A percentile compares a stretch with the other conserved stretches of the same genome.
These are phyloP conservation scores for Cantharellus anzutake DNA, from an alignment of 768 basidiomycete species.

Conservation along the genomic window DNA sequence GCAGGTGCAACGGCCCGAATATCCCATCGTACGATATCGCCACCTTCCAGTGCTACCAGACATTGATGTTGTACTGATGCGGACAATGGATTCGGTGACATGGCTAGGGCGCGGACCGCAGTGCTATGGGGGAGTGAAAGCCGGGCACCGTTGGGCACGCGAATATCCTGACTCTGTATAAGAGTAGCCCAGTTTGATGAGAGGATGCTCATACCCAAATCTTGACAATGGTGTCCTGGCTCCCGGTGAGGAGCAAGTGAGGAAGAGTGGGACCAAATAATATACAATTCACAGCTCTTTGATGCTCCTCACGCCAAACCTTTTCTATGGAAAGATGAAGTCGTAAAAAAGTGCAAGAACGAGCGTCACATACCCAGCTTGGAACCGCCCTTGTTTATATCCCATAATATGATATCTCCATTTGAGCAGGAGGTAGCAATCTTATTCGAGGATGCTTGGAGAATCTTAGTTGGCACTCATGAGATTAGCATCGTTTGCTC, in stretches of 20 bases:
- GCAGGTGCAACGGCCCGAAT: constrained; percentile 19
- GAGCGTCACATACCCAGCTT: not conserved
- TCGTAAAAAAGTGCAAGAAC: not conserved
- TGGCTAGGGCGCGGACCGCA: constrained; percentile 1
- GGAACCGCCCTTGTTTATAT: constrained; percentile 1
- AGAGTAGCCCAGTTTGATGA: not conserved
- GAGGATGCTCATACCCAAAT: constrained; percentile 2
- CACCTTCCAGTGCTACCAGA: constrained; percentile 6
- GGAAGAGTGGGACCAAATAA: constrained; percentile 2
- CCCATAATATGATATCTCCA: constrained; percentile 7
- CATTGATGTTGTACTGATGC: constrained; percentile 2
- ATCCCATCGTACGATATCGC: constrained; percentile 32
- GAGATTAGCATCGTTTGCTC: too few species aligned
- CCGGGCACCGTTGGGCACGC: constrained; percentile 1
- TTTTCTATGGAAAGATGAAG: constrained; percentile 1
- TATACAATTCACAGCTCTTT: constrained; percentile 6
- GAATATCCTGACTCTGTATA: constrained; percentile 2
- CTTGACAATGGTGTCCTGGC: constrained; percentile 9
- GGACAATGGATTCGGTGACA: constrained; percentile 1
- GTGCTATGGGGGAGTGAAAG: constrained; percentile 3
- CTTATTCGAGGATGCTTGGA: constrained; percentile 7
- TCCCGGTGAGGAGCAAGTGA: constrained; percentile 7
- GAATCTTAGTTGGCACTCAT: too few species aligned
- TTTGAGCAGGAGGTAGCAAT: constrained; percentile 6
- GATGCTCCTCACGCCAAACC: constrained; percentile 4